A percentile compares a stretch with the other conserved stretches of the same genome.
These are phyloP conservation scores for Dorcoceras hygrometricum DNA, from an alignment of 257 asterid species.

Conservation along the genomic window DNA sequence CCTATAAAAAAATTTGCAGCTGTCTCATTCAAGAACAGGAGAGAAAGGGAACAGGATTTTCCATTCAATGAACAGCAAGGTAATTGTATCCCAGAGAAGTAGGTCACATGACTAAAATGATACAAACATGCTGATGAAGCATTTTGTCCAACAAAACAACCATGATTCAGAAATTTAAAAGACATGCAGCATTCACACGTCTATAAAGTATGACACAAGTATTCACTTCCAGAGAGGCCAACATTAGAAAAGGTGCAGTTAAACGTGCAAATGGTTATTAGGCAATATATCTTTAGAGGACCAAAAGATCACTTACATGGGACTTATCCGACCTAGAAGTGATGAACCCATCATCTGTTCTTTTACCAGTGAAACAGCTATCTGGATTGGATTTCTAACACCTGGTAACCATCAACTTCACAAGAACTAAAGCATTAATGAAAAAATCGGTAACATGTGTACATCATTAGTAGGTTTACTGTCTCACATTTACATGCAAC, in stretches of 20 bases:
- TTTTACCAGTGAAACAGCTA: conserved; percentile 81
- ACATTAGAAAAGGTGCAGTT: background rate
- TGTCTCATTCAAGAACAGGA: background rate
- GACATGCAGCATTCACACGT: background rate
- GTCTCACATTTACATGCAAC: conserved; percentile 2
- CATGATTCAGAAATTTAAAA: background rate
- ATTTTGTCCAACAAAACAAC: conserved; percentile 5
- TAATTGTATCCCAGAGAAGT: background rate
- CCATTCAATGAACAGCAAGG: conserved; percentile 7
- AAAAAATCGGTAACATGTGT: conserved; percentile 29
- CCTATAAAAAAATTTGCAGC: background rate
- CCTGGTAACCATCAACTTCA: conserved; percentile 81
- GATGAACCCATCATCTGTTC: conserved; percentile 76
- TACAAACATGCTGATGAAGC: background rate
- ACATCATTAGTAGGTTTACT: background rate
- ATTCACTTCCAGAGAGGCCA: conserved; percentile 1
- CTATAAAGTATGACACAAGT: conserved; percentile 1
- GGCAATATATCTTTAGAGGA: conserved; percentile 17
- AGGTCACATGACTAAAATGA: background rate
- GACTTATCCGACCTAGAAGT: conserved; percentile 87
- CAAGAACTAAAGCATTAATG: conserved; percentile 42
- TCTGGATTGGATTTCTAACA: conserved; percentile 83
- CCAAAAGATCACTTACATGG: conserved; percentile 61
- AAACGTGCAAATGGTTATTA: background rate
- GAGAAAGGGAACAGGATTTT: background rate